These are phyloP conservation scores for Melocanna baccifera DNA, from an alignment of 176 grass and related monocot genomes.

Conservation along the genomic window DNA sequence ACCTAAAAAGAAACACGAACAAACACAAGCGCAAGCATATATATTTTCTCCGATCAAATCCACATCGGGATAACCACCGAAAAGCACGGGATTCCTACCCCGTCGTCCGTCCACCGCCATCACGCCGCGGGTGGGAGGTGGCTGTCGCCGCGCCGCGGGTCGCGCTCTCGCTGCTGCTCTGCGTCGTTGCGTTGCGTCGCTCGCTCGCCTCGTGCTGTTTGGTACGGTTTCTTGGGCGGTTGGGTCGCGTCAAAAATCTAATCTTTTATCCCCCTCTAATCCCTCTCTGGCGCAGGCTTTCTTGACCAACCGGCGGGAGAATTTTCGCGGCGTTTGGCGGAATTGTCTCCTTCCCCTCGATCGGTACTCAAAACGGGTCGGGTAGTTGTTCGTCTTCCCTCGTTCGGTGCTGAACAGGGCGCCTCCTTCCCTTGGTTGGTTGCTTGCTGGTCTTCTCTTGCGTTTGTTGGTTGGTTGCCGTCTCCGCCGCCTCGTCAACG, in stretches of 20 bases:
- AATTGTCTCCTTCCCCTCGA: conserved; percentile 1
- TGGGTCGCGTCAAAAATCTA: conserved; percentile 11
- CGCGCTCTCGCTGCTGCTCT: no score
- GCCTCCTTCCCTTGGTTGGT: background rate
- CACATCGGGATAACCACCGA: conserved; percentile 30
- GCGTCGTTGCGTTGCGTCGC: background rate
- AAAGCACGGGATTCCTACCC: conserved; percentile 30
- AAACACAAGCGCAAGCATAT: background rate
- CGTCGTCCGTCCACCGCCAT: conserved; percentile 1
- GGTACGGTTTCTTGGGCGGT: background rate
- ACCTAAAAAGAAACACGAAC: background rate
- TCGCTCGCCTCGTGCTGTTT: background rate
- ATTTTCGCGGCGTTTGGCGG: background rate
- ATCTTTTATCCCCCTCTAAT: background rate
- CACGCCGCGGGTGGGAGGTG: conserved; percentile 22
- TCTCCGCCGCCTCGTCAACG: conserved; percentile 18
- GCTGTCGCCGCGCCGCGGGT: conserved; percentile 2
- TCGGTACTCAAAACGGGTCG: background rate
- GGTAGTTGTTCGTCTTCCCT: conserved; percentile 13
- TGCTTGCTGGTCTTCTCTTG: background rate
- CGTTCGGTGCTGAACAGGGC: conserved; percentile 2
- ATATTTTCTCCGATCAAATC: conserved; percentile 47
- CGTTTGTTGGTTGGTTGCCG: background rate
- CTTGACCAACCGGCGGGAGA: conserved; percentile 30
- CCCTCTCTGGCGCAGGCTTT: conserved; percentile 8